Evolutionary conservation across 768 basidiomycete genomes (phyloP).

Genomic region (Steccherinum ochraceum): DNA sequence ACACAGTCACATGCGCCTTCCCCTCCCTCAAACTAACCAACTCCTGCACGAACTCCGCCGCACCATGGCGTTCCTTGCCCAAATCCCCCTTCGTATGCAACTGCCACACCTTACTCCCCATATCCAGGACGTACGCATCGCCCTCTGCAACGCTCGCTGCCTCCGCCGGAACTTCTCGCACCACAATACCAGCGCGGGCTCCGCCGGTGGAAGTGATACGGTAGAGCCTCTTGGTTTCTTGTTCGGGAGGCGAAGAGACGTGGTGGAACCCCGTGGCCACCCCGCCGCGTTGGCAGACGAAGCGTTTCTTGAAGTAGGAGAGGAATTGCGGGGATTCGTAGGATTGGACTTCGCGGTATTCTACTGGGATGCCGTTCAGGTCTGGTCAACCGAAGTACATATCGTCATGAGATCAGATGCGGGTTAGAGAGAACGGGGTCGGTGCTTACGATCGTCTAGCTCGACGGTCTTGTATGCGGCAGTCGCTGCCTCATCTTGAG

Average conservation of each 20-base stretch:
- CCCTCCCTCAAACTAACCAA: constrained; percentile 37
- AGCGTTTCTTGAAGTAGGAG: constrained; percentile 40
- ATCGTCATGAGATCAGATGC: not conserved
- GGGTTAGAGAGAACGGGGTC: not conserved
- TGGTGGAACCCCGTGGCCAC: constrained; percentile 48
- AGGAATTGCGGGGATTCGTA: constrained; percentile 48
- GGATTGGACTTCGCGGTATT: constrained; percentile 57
- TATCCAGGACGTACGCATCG: constrained; percentile 56
- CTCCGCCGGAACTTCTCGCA: constrained; percentile 42
- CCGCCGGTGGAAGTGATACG: constrained; percentile 31
- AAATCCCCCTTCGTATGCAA: constrained; percentile 48
- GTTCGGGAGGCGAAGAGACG: constrained; percentile 36
- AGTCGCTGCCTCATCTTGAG: constrained; percentile 54
- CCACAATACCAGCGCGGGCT: constrained; percentile 24
- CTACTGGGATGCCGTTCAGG: constrained; percentile 48
- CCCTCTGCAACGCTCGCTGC: constrained; percentile 44
- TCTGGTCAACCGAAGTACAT: constrained; percentile 32
- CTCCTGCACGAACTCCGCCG: constrained; percentile 50
- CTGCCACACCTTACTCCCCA: constrained; percentile 45
- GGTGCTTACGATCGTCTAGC: constrained; percentile 51
- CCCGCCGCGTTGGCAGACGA: constrained; percentile 41
- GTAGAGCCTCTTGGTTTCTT: constrained; percentile 44
- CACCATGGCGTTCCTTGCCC: constrained; percentile 54
- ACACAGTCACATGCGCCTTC: constrained; percentile 35
- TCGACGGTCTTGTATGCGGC: constrained; percentile 66